Evolutionary conservation across 2,329 filamentous ascomycete species (phyloP), one percentile per base, ranked within the genome.

Genomic region (Exophiala lecanii-corni): DNA sequence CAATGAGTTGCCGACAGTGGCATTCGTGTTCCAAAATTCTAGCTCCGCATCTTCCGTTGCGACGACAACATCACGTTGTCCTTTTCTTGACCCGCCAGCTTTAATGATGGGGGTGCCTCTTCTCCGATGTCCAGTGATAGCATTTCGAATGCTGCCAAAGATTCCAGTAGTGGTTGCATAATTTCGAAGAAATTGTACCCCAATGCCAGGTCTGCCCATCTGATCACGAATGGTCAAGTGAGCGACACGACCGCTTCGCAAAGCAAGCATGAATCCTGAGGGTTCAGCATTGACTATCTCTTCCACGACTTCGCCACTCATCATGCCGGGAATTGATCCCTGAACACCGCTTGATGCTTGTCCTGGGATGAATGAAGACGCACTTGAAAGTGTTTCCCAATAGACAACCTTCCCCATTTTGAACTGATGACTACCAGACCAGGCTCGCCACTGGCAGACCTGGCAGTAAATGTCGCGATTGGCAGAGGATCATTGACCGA

Each of bases 331-430:
- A 49, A 95, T 79, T 2, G 71, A 70, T 34, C 86, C 80, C 58
- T 94, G 87, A 12, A 94, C 79, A 12, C 86, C 86, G 52, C 81
- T 83, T 53, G 85, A 81, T 58, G 86, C 85, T 60, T 94, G 84
- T 53, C 85, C 83, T 58, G 91, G 86, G 30, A 94, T 78, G 42
- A 94, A 75, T 1, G 87, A 88, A 28, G 89, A 86, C 7, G 88
- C 89, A 62, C 82, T 89, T 43, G 91, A 89, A 51, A 97, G 86
- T 28, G 88, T 94, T 62, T 97, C 92, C 89, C 92, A 97, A 64
- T 92, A 97, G 33, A 87, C 82, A 39, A 97, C 80, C 63, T 83
- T 89, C 39, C 92, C 36, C 76, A 89, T 13, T 78, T 79, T 9
- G 91, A 86, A 69, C 91, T 86, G 26, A 97, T 75, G 26, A 96